Conservation (phyloP, 805 yeast genomes). For the Kodamaea kaohsiungensis region DNA sequence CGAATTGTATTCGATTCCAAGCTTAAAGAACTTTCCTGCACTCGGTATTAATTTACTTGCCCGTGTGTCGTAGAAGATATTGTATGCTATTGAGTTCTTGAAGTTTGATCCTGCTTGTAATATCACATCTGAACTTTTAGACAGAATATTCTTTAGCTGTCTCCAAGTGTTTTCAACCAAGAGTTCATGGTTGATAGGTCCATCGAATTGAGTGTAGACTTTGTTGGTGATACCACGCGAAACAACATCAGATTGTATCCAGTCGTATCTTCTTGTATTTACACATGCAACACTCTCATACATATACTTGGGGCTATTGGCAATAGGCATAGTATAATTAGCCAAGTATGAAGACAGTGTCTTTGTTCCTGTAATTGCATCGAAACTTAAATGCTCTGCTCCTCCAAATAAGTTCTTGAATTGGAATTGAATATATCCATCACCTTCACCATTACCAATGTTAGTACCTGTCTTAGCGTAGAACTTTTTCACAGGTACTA, state of each 20-base stretch:
- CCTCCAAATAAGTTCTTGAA: conserved; percentile 58
- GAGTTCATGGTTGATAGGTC: conserved; percentile 48
- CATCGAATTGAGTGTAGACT: conserved; percentile 37
- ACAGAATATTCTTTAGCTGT: conserved; percentile 29
- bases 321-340: conserved; percentile 48
- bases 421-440: conserved; percentile 81
- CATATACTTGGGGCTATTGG: conserved; percentile 40
- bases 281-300: conserved; percentile 41
- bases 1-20: conserved; percentile 35
- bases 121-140: conserved; percentile 32
- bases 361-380: conserved; percentile 51
- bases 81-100: conserved; percentile 46
- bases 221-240: conserved; percentile 46
- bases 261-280: conserved; percentile 49
- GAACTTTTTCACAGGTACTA: conserved; percentile 64
- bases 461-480: conserved; percentile 92
- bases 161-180: conserved; percentile 46
- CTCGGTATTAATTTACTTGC: conserved; percentile 45
- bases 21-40: conserved; percentile 37
- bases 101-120: conserved; percentile 46
- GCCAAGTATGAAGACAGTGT: conserved; percentile 52
- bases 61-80: conserved; percentile 45
- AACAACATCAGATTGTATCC: conserved; percentile 47
- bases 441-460: conserved; percentile 96
- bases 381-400: conserved; percentile 51